Percentiles rank a stretch among this genome's conserved stretches.
Conservation (phyloP, 1,284 basidiomycete genomes). For the Cutaneotrichosporon dermatis region DNA sequence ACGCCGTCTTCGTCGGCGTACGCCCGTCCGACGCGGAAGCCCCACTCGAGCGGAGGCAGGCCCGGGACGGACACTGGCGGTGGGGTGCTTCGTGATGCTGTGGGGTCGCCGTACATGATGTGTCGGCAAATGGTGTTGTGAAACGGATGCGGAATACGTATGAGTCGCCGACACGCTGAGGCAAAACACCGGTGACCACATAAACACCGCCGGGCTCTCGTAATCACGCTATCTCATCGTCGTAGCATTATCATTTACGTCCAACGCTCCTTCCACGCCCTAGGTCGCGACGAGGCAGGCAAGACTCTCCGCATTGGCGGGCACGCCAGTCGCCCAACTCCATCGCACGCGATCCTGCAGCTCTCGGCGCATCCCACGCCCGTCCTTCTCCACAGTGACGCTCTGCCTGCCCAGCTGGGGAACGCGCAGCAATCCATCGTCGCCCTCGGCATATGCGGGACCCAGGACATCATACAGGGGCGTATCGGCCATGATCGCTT, state of each 20-base stretch:
- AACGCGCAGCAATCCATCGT: too few species aligned
- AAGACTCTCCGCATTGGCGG: background rate
- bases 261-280: too few species aligned
- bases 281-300: background rate
- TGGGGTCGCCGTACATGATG: background rate
- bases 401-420: too few species aligned
- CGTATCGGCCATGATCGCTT: background rate
- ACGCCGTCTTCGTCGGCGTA: background rate
- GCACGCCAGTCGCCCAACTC: background rate
- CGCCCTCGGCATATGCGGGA: background rate
- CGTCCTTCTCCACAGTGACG: background rate
- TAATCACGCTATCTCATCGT: too few species aligned
- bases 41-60: constrained; percentile 2
- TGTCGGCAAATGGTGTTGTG: background rate
- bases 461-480: background rate
- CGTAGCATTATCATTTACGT: background rate
- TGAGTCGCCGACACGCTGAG: background rate
- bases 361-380: background rate
- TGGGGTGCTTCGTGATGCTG: background rate
- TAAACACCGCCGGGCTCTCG: too few species aligned
- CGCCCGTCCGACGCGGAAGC: background rate
- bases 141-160: background rate
- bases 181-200: too few species aligned
- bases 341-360: background rate
- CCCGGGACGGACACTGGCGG: background rate